A percentile compares a stretch with the other conserved stretches of the same genome.
Evolutionary conservation across 306 rosid species (phyloP).

Genomic region (Vigna hirtella): DNA sequence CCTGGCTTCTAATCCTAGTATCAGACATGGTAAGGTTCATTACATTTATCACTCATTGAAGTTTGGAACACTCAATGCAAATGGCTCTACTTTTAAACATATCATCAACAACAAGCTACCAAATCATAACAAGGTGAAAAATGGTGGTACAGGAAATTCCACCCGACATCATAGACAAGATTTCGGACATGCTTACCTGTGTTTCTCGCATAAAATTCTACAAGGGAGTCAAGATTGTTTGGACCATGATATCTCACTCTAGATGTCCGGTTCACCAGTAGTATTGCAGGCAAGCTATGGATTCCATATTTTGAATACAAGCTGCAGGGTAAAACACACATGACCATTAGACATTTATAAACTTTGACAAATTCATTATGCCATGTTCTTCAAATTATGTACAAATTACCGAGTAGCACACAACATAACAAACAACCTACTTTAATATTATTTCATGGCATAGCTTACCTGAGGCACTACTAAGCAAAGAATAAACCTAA

Average conservation of each 20-base stretch:
- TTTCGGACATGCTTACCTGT: conserved; percentile 57
- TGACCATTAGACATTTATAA: background rate
- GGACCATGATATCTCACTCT: conserved; percentile 66
- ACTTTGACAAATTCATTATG: conserved; percentile 16
- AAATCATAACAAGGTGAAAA: conserved; percentile 15
- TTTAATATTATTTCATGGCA: no score
- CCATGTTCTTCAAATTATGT: conserved; percentile 2
- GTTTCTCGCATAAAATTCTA: conserved; percentile 67
- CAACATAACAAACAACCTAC: no score
- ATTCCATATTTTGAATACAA: conserved; percentile 76
- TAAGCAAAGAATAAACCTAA: no score
- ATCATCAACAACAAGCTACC: conserved; percentile 28
- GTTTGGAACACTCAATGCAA: conserved; percentile 5
- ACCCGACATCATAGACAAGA: conserved; percentile 16
- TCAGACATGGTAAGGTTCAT: conserved; percentile 37
- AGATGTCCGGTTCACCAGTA: conserved; percentile 71
- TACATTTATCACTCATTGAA: conserved; percentile 1
- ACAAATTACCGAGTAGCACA: no score
- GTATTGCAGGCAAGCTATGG: conserved; percentile 73
- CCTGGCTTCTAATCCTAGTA: conserved; percentile 65
- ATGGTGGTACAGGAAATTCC: conserved; percentile 1
- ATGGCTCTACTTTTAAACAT: background rate
- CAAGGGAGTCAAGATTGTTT: conserved; percentile 53
- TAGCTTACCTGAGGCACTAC: no score
- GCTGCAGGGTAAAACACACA: conserved; percentile 50